phyloP scores from a whole-genome alignment of 2,329 filamentous ascomycete genomes.

The Fusarium longipes region DNA sequence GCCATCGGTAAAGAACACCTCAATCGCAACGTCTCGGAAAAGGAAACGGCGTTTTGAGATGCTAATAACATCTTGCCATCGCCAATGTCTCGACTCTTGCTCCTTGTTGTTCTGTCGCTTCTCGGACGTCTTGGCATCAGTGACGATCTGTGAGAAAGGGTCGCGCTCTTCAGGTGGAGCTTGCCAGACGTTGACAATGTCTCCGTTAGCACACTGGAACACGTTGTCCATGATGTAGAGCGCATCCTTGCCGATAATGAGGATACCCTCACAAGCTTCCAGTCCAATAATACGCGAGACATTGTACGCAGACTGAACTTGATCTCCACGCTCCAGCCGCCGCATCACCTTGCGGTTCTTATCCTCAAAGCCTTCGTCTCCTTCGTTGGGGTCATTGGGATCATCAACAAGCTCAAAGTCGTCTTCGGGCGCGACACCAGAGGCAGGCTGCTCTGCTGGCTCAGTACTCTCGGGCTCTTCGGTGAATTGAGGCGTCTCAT shows the following conservation, averaged over 20 bases:
- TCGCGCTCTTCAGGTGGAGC: conserved; percentile 93
- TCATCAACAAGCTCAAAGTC: conserved; percentile 97
- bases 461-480: conserved; percentile 44
- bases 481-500: conserved; percentile 32
- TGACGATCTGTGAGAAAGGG: conserved; percentile 93
- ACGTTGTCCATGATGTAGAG: conserved; percentile 97
- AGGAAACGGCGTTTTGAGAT: conserved; percentile 95
- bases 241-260: conserved; percentile 91
- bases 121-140: conserved; percentile 69
- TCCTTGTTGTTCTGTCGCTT: conserved; percentile 71
- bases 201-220: conserved; percentile 92
- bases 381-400: conserved; percentile 83
- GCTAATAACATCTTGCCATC: conserved; percentile 93
- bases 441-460: conserved; percentile 28
- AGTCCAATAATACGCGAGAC: conserved; percentile 93
- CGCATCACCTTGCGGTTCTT: conserved; percentile 99
- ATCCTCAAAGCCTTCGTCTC: conserved; percentile 85
- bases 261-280: conserved; percentile 90
- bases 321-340: conserved; percentile 87
- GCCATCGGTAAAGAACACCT: conserved; percentile 97
- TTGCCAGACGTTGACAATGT: conserved; percentile 97
- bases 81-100: conserved; percentile 90
- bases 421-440: conserved; percentile 71
- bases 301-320: conserved; percentile 94
- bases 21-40: conserved; percentile 95